Evolutionary conservation across 106 monocot species (phyloP).

Genomic region (Posidonia australis): DNA sequence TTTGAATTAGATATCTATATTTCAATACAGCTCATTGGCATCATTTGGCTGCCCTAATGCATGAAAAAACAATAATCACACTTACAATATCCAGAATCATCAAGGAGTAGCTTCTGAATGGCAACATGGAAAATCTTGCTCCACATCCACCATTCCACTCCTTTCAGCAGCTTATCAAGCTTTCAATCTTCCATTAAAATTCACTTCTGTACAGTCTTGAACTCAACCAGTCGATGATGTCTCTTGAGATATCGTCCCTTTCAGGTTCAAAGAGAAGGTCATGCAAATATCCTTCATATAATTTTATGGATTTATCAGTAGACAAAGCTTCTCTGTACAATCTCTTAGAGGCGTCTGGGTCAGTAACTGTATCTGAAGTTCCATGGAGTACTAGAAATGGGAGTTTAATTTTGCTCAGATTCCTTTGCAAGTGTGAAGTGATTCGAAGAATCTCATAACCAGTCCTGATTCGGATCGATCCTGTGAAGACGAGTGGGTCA

Average conservation of each 20-base stretch:
- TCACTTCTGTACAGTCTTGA: slow-evolving; percentile 10
- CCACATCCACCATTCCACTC: too few relatives aligned
- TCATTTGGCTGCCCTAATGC: too few relatives aligned
- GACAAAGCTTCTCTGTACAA: slow-evolving; percentile 40
- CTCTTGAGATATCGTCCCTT: slow-evolving; percentile 36
- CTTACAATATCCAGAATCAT: too few relatives aligned
- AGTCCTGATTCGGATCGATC: slow-evolving; percentile 61
- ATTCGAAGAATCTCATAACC: slow-evolving; percentile 80
- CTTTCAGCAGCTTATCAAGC: too few relatives aligned
- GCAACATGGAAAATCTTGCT: too few relatives aligned
- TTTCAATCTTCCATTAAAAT: too few relatives aligned
- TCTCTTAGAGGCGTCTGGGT: slow-evolving; percentile 44
- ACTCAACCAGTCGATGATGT: slow-evolving; percentile 64
- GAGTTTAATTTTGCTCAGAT: slow-evolving; percentile 33
- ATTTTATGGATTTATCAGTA: slow-evolving; percentile 48
- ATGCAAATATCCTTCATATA: slow-evolving; percentile 70
- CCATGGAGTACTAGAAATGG: slow-evolving; percentile 91
- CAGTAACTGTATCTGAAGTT: slow-evolving; percentile 55
- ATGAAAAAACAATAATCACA: too few relatives aligned
- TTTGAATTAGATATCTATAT: too few relatives aligned
- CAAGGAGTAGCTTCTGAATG: too few relatives aligned
- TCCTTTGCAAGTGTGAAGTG: slow-evolving; percentile 41
- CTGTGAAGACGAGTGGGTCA: slow-evolving; percentile 78
- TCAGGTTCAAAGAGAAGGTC: slow-evolving; percentile 95
- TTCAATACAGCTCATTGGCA: too few relatives aligned